Conservation (phyloP, 306 rosid species). For the Luffa aegyptiaca region DNA sequence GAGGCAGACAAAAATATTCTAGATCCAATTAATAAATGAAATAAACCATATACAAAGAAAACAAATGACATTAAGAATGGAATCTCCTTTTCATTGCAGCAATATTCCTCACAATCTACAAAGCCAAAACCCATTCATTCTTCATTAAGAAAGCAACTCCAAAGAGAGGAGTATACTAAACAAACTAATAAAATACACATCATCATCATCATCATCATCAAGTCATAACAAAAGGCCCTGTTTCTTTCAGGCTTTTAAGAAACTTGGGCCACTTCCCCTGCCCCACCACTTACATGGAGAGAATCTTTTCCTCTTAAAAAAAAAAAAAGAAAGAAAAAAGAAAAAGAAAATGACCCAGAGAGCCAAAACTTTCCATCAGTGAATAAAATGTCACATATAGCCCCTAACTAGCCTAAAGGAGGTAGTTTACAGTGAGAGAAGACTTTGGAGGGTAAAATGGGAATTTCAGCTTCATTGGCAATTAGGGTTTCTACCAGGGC, state of each 20-base stretch:
- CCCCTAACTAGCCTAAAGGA: constrained; percentile 21
- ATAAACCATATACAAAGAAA: neutral
- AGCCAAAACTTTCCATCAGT: constrained; percentile 86
- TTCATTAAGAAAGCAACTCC: constrained; percentile 60
- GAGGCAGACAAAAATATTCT: neutral
- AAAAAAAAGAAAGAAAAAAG: constrained; percentile 11
- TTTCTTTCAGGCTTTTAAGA: constrained; percentile 58
- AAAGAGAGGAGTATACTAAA: constrained; percentile 29
- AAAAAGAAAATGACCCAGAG: constrained; percentile 24
- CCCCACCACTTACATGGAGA: constrained; percentile 58
- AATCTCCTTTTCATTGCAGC: neutral
- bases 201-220: neutral
- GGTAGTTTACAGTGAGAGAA: constrained; percentile 11
- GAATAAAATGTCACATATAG: constrained; percentile 25
- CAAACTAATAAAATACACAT: constrained; percentile 59
- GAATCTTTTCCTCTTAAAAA: constrained; percentile 31
- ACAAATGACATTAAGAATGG: neutral
- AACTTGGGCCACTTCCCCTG: constrained; percentile 43
- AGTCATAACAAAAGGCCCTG: constrained; percentile 26
- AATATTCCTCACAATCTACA: constrained; percentile 3
- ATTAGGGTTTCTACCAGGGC: constrained; percentile 84
- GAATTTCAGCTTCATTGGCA: constrained; percentile 35
- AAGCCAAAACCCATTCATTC: constrained; percentile 2
- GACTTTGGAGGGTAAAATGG: constrained; percentile 27
- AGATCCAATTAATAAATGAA: neutral